Percentiles rank a stretch among this genome's conserved stretches.
These are phyloP conservation scores for Phytophthora agathidicida DNA, from an alignment of 352 stramenopile species.

Conservation along the genomic window DNA sequence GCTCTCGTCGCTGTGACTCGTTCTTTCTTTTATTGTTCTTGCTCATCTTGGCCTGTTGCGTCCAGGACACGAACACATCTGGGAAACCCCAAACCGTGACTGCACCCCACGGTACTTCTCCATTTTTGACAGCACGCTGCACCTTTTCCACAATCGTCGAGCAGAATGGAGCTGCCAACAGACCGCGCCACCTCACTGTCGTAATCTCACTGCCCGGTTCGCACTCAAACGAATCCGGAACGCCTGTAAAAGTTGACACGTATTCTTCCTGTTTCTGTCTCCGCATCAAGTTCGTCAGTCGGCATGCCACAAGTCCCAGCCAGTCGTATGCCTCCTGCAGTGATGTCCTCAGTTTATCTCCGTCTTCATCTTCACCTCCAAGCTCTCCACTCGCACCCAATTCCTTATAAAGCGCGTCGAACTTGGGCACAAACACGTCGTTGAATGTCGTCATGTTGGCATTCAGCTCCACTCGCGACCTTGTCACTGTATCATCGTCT, in stretches of 20 bases:
- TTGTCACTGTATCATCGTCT: conserved; percentile 66
- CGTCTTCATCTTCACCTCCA: conserved; percentile 11
- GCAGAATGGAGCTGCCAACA: conserved; percentile 68
- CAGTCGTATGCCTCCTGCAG: conserved; percentile 74
- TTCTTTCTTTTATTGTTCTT: conserved; percentile 32
- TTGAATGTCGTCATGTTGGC: conserved; percentile 42
- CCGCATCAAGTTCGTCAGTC: conserved; percentile 60
- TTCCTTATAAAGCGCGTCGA: conserved; percentile 50
- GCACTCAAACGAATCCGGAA: conserved; percentile 45
- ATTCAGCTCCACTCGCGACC: conserved; percentile 70
- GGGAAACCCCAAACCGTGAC: conserved; percentile 83
- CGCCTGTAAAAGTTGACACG: conserved; percentile 73
- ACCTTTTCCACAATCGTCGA: conserved; percentile 57
- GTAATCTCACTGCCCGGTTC: conserved; percentile 44
- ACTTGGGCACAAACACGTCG: conserved; percentile 60
- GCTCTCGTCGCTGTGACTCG: conserved; percentile 47
- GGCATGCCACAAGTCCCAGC: conserved; percentile 73
- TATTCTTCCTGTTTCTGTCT: conserved; percentile 70
- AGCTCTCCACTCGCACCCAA: conserved; percentile 4
- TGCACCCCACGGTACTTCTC: conserved; percentile 67
- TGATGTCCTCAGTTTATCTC: conserved; percentile 36
- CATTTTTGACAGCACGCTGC: conserved; percentile 48
- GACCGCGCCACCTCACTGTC: conserved; percentile 73
- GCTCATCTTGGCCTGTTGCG: conserved; percentile 40
- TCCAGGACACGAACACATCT: conserved; percentile 74